Evolutionary conservation across 2,329 filamentous ascomycete genomes (phyloP).

Genomic region (Pyrenophora teres): DNA sequence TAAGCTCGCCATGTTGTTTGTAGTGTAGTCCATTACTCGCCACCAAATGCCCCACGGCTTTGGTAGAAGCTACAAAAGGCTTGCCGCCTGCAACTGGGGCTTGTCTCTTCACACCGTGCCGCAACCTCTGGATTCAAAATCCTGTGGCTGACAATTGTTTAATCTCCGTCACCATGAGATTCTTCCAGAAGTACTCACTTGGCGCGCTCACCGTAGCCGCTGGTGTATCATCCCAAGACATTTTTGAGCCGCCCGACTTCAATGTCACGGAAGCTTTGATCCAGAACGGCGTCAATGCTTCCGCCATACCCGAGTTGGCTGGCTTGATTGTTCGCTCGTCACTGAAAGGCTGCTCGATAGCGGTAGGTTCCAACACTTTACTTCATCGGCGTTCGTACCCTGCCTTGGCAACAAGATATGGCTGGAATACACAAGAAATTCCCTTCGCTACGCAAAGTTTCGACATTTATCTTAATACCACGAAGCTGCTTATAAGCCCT

Average conservation of each 20-base stretch:
- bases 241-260: slow-evolving; percentile 24
- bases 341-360: slow-evolving; percentile 18
- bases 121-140: not conserved
- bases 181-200: not conserved
- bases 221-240: not conserved
- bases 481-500: too few relatives aligned
- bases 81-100: not conserved
- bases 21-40: not conserved
- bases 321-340: not conserved
- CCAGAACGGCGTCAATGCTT: slow-evolving; percentile 23
- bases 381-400: too few relatives aligned
- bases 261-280: slow-evolving; percentile 28
- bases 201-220: not conserved
- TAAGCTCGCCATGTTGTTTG: too few relatives aligned
- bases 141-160: not conserved
- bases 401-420: too few relatives aligned
- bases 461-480: too few relatives aligned
- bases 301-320: slow-evolving; percentile 17
- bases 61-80: slow-evolving; percentile 1
- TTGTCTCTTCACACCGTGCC: not conserved
- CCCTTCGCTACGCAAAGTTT: too few relatives aligned
- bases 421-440: too few relatives aligned
- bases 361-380: slow-evolving; percentile 12
- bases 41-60: not conserved
- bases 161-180: not conserved